phyloP scores from a whole-genome alignment of 83 land plant species.

The Picea abies region DNA sequence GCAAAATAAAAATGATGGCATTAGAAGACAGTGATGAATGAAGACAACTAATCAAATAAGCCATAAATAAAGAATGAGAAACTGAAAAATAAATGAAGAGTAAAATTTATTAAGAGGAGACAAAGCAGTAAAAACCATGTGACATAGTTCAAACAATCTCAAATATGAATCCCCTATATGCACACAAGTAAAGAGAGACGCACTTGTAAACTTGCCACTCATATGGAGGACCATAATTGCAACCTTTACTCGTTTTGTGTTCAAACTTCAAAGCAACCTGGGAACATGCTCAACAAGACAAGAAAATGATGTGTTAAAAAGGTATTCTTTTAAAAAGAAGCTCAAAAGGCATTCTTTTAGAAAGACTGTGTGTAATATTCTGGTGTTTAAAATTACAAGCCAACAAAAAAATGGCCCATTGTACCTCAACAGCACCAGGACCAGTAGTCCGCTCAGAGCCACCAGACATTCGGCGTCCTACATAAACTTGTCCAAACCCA shows the following conservation, averaged over 20 bases:
- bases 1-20: conserved; percentile 3
- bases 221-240: conserved; percentile 87
- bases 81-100: neutral
- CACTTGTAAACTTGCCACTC: conserved; percentile 98
- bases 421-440: conserved; percentile 90
- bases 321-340: too few relatives aligned
- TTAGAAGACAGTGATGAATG: neutral
- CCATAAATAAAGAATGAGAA: neutral
- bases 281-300: neutral
- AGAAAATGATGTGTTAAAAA: neutral
- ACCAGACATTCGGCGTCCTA: conserved; percentile 78
- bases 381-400: too few relatives aligned
- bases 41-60: neutral
- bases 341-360: too few relatives aligned
- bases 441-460: conserved; percentile 45
- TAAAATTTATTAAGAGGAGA: neutral
- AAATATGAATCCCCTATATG: neutral
- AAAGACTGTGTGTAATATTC: too few relatives aligned
- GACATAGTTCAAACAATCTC: neutral
- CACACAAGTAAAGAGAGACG: conserved; percentile 9
- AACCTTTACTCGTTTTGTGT: conserved; percentile 88
- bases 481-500: conserved; percentile 97
- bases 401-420: too few relatives aligned
- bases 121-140: neutral
- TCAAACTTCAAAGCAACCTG: conserved; percentile 98